Conservation (phyloP, 257 asterid species). For the Solanum chilense region DNA sequence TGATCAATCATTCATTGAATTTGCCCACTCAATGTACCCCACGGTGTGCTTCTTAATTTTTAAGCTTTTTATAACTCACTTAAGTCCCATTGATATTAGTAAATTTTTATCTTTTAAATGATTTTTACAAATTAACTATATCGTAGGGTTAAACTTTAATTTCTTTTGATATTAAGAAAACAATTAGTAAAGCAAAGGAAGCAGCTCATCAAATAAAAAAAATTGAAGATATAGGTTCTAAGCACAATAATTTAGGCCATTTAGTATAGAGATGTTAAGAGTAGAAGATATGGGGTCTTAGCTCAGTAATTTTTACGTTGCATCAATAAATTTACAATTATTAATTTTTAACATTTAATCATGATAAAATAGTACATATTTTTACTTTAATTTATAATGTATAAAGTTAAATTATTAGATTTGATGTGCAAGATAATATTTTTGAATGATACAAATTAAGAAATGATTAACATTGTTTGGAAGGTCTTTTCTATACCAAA, state of each 20-base stretch:
- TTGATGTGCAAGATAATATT: background rate
- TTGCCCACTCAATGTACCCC: constrained; percentile 4
- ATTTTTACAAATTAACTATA: background rate
- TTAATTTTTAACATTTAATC: background rate
- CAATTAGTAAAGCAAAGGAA: background rate
- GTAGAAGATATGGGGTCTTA: too few species aligned
- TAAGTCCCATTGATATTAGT: too few species aligned
- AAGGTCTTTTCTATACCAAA: background rate
- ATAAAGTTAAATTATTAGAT: background rate
- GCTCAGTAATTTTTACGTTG: too few species aligned
- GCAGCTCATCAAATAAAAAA: background rate
- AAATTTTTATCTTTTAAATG: background rate
- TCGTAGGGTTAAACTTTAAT: background rate
- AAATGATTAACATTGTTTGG: background rate
- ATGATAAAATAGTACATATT: background rate
- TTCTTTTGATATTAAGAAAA: background rate
- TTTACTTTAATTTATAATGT: background rate
- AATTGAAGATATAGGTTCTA: background rate
- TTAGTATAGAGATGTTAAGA: too few species aligned
- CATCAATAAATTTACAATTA: background rate
- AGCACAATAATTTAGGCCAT: background rate
- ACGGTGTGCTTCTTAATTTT: background rate
- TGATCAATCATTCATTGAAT: constrained; percentile 11
- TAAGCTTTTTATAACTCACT: too few species aligned
- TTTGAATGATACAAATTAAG: background rate